These are phyloP conservation scores for Gloeopeniophorella convolvens DNA, from an alignment of 768 basidiomycete species.

Conservation along the genomic window DNA sequence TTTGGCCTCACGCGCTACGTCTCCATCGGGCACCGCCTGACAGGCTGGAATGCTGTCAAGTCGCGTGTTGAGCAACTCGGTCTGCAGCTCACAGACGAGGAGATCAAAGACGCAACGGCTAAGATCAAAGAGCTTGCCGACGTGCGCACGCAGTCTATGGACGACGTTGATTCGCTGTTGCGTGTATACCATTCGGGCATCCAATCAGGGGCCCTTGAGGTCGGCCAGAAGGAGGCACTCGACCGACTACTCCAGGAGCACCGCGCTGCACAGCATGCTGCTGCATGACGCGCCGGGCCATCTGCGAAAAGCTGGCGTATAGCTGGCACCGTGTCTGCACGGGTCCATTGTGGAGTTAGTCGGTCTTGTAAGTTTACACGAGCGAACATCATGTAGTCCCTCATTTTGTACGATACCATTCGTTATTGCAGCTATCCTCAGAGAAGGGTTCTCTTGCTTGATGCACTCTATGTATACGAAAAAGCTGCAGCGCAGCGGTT, in stretches of 20 bases:
- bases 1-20: slow-evolving; percentile 97
- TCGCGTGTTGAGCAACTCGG: slow-evolving; percentile 97
- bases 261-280: slow-evolving; percentile 33
- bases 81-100: slow-evolving; percentile 81
- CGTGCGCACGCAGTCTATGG: slow-evolving; percentile 97
- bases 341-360: background rate
- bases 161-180: slow-evolving; percentile 95
- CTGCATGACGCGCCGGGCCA: background rate
- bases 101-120: slow-evolving; percentile 97
- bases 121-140: slow-evolving; percentile 99
- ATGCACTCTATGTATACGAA: too few relatives aligned
- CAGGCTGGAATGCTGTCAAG: slow-evolving; percentile 99
- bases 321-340: background rate
- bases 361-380: background rate
- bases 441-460: too few relatives aligned
- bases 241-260: slow-evolving; percentile 83
- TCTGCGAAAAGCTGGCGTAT: slow-evolving; percentile 3
- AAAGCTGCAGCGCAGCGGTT: too few relatives aligned
- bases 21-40: slow-evolving; percentile 94
- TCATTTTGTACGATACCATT: slow-evolving; percentile 4
- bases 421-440: too few relatives aligned
- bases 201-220: slow-evolving; percentile 82
- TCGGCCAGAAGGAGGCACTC: slow-evolving; percentile 90
- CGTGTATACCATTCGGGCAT: slow-evolving; percentile 95
- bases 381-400: background rate